These are phyloP conservation scores for Citrus australasica DNA, from an alignment of 345 rosid species.

Conservation along the genomic window DNA sequence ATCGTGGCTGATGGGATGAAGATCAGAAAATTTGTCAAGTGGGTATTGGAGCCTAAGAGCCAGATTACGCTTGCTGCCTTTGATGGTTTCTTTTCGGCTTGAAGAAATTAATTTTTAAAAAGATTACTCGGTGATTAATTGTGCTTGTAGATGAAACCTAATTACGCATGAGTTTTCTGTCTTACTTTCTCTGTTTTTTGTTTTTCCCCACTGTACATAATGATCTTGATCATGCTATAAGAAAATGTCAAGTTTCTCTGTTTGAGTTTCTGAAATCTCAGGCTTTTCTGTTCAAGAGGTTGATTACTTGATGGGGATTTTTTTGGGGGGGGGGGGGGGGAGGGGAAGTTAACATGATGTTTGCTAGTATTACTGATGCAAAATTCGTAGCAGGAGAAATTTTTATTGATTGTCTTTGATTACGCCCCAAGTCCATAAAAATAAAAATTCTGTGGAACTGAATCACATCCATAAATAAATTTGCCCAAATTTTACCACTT, in stretches of 20 bases:
- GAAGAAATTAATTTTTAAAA: background rate
- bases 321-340: no score
- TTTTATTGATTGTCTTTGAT: no score
- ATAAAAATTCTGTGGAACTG: no score
- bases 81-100: slow-evolving; percentile 48
- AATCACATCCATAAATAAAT: no score
- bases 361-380: no score
- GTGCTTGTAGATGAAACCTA: background rate
- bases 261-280: no score
- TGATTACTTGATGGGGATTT: no score
- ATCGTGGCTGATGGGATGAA: slow-evolving; percentile 11
- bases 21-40: slow-evolving; percentile 17
- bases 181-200: background rate
- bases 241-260: background rate
- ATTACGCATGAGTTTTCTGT: background rate
- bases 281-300: background rate
- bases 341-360: no score
- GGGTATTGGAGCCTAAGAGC: slow-evolving; percentile 31
- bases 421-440: no score
- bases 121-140: background rate
- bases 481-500: no score
- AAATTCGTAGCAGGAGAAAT: no score
- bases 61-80: slow-evolving; percentile 42
- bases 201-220: background rate
- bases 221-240: background rate